Evolutionary conservation across 2,329 filamentous ascomycete genomes (phyloP), one percentile per base, ranked within the genome.

Genomic region (Fusarium sp.): DNA sequence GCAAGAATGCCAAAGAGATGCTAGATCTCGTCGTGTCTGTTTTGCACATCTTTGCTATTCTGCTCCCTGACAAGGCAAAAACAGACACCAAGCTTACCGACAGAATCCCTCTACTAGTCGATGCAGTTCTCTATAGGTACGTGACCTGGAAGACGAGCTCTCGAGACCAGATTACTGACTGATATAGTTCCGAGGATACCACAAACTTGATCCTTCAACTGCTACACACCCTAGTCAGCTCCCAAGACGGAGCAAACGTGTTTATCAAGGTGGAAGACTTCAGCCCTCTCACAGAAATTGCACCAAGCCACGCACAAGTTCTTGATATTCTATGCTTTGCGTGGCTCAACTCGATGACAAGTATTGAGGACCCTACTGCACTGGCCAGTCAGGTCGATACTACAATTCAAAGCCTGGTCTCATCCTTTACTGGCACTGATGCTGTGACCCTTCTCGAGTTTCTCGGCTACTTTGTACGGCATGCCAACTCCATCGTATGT

Each of bases 11-110:
- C 11, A 82, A 78, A 57, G 81, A 86, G 58, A 89, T 90, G 86
- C 77, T 89, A 9, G 83, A 86, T 65, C 76, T 91, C 12, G 86
- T 84, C 4, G 84, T 89, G 4, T 83, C 84, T 28, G 83, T 91
- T 11, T 71, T 90, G 6, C 84, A 89, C 69, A 86, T 83, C 0
- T 91, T 91, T 70, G 75, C 82, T 1, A 75, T 81, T 7, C 74
- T 91, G 10, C 75, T 91, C 5, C 83, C 87, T 0, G 78, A 80
- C 5, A 74, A 78, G 4, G 77, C 77, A 6, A 77, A 75, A 38
- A 74, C 76, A 15, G 75, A 83, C 15, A 63, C 74, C 12, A 83
- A 79, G 64, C 78, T 90, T 28, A 75, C 83, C 5, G 78, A 73
- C 25, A 79, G 87, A 47, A 83, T 86, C 68, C 82, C 81, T 2